These are phyloP conservation scores for Hydnum rufescens DNA, from an alignment of 768 basidiomycete species.

Conservation along the genomic window DNA sequence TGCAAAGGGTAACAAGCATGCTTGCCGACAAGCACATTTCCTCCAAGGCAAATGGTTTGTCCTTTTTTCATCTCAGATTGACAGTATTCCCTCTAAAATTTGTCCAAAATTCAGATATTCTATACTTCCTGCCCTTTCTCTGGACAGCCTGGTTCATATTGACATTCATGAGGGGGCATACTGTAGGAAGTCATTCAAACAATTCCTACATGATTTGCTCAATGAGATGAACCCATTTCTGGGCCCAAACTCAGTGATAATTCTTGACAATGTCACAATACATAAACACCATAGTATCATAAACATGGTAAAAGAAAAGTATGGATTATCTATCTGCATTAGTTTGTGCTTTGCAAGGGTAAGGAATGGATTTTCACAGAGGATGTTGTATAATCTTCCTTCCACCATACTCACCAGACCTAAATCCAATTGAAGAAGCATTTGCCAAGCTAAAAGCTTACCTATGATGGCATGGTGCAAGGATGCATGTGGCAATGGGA, in stretches of 20 bases:
- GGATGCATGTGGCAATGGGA: constrained; percentile 6
- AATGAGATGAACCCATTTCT: constrained; percentile 8
- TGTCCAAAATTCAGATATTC: constrained; percentile 7
- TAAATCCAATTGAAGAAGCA: constrained; percentile 6
- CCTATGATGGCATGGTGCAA: constrained; percentile 3
- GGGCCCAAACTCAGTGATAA: constrained; percentile 6
- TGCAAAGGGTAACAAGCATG: no score
- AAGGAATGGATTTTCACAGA: not conserved
- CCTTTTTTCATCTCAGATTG: no score
- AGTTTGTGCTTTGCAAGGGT: not conserved
- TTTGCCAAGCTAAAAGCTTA: constrained; percentile 7
- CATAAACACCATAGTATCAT: not conserved
- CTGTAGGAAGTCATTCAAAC: not conserved
- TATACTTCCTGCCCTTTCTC: constrained; percentile 6
- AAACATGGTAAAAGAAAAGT: constrained; percentile 8
- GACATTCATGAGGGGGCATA: constrained; percentile 5
- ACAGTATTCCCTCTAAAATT: no score
- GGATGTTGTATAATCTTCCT: constrained; percentile 1
- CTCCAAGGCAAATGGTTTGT: no score
- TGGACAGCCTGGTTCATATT: constrained; percentile 3
- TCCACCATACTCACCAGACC: constrained; percentile 8
- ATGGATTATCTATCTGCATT: not conserved
- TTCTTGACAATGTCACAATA: constrained; percentile 10
- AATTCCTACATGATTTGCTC: not conserved
- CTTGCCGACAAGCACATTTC: no score